These are phyloP conservation scores for Coemansia sp. DNA, from an alignment of 192 early-diverging fungal genomes.

Conservation along the genomic window DNA sequence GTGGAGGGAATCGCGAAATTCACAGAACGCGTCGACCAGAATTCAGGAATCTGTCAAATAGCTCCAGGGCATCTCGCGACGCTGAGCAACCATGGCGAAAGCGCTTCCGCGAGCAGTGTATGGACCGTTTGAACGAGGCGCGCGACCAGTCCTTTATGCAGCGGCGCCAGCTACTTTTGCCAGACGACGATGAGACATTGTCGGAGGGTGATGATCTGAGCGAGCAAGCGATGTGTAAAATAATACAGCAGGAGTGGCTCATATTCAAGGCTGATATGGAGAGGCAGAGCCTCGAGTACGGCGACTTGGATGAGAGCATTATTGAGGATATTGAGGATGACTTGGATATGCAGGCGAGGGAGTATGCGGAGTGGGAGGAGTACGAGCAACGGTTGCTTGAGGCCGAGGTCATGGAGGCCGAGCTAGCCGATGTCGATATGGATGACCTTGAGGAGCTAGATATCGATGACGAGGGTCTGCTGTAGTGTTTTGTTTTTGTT, in stretches of 20 bases:
- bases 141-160: constrained; percentile 42
- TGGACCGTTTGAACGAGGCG: constrained; percentile 30
- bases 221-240: constrained; percentile 37
- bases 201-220: constrained; percentile 11
- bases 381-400: constrained; percentile 41
- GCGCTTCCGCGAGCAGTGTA: constrained; percentile 43
- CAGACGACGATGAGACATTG: not conserved
- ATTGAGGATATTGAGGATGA: constrained; percentile 41
- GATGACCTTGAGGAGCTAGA: not conserved
- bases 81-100: constrained; percentile 45
- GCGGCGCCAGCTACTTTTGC: constrained; percentile 24
- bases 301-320: constrained; percentile 25
- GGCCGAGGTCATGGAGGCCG: constrained; percentile 37
- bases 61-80: constrained; percentile 25
- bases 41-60: constrained; percentile 36
- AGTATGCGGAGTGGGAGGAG: constrained; percentile 40
- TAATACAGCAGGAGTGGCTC: constrained; percentile 48
- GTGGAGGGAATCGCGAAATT: constrained; percentile 4
- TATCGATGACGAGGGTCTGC: not conserved
- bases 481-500: not conserved
- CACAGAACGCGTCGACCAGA: constrained; percentile 16
- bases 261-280: constrained; percentile 46
- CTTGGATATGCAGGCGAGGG: constrained; percentile 12
- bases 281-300: constrained; percentile 35
- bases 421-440: constrained; percentile 22